Base-by-base conservation (phyloP, 805 yeast genomes). In the Candida ulmi region DNA sequence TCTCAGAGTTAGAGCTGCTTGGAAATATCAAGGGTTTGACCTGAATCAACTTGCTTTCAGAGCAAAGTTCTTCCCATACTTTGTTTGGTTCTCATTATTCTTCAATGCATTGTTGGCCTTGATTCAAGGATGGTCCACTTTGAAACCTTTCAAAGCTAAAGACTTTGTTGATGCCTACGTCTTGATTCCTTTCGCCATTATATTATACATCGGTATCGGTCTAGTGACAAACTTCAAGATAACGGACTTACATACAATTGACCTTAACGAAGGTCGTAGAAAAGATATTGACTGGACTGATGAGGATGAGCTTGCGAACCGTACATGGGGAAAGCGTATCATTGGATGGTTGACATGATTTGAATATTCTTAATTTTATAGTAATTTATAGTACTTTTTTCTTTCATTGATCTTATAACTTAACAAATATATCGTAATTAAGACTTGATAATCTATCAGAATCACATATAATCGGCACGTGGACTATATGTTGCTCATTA, bases 21-120 rank as follows among this genome's bases (percentile, higher is more conserved):
- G 86, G 57, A 72, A 71, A 50, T 55, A 66, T 13, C 78, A 88
- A 58, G 78, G 79, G 34, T 79, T 83, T 45, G 69, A 80, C 30
- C 62, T 93, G 50, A 75, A 76, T 45, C 68, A 72, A 12, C 66
- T 86, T 43, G 93, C 95, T 3, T 87, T 72, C 65, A 81, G 75
- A 57, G 86, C 91, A 11, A 86, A 7, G 45, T 55, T 68, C 52
- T 71, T 57, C 45, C 77, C 77, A 2, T 51, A 50, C 43, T 55
- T 69, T 30, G 68, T 75, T 1, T 60, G 59, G 17, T 44, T 65
- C 23, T 72, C 74, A 3, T 49, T 72, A 5, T 51, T 52, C 8
- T 49, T 66, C 31, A 69, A 64, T 41, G 42, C 62, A 1, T 62
- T 72, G 34, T 54, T 72, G 38, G 72, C 66, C 0, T 47, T 72